Conservation (phyloP, 345 rosid genomes). For the Gossypium turneri region DNA sequence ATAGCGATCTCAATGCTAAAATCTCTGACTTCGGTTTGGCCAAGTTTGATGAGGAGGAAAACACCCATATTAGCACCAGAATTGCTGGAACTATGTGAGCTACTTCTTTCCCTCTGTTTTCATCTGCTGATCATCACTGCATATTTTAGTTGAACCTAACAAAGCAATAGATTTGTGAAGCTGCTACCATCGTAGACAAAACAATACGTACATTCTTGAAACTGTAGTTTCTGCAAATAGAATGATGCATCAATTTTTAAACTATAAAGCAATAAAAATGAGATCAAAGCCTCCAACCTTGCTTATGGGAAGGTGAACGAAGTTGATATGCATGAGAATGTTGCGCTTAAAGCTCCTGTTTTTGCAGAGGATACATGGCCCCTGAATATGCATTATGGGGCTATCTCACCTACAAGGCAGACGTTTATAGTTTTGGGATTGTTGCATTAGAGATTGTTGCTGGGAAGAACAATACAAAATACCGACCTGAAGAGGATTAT, state of each 20-base stretch:
- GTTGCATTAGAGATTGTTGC: slow-evolving; percentile 52
- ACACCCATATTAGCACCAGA: slow-evolving; percentile 67
- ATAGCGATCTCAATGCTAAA: slow-evolving; percentile 44
- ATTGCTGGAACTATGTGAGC: slow-evolving; percentile 65
- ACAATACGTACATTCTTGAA: not conserved
- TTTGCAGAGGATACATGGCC: slow-evolving; percentile 52
- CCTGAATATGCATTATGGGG: slow-evolving; percentile 72
- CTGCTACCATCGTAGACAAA: not conserved
- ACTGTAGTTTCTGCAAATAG: not conserved
- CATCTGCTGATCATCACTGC: not conserved
- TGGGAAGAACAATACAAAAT: slow-evolving; percentile 45
- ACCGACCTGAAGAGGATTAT: slow-evolving; percentile 32
- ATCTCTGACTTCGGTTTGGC: slow-evolving; percentile 76
- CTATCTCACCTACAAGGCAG: slow-evolving; percentile 51
- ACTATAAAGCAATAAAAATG: not conserved
- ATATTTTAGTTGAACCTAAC: not conserved
- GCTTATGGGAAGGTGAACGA: not conserved
- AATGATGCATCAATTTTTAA: not conserved
- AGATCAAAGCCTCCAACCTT: not conserved
- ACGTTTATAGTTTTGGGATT: slow-evolving; percentile 59
- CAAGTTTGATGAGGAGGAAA: slow-evolving; percentile 59
- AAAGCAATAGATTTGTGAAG: not conserved
- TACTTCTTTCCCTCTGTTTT: not conserved
- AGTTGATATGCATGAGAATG: not conserved
- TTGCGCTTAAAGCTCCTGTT: not conserved